Evolutionary conservation across 441 rosid species (phyloP), one percentile per base, ranked within the genome.

Genomic region (Jatropha podagrica): DNA sequence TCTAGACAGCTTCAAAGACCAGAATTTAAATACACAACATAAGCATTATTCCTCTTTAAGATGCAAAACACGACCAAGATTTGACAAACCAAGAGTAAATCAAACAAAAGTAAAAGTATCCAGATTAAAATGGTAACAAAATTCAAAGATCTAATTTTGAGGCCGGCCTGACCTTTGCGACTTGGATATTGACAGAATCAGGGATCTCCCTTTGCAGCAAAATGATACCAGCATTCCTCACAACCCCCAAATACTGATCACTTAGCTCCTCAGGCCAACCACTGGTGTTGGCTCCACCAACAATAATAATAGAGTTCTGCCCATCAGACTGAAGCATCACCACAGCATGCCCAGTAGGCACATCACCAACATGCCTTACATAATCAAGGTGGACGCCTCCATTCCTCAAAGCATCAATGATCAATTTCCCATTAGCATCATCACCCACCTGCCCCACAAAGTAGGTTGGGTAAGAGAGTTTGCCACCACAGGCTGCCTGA

Each of bases 291-390:
- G 98, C 90, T 23, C 99, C 97, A 73, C 98, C 98, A 23, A 93
- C 95, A 69, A 95, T 91, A 49, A 93, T 90, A 63, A 95, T 93
- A 56, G 97, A 93, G 73, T 95, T 95, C 84, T 93, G 91, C 66
- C 99, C 98, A 79, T 88, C 87, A 59, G 90, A 72, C 59, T 87
- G 97, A 73, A 95, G 87, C 99, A 93, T 93, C 84, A 95, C 98
- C 72, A 95, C 96, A 40, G 99, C 96, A 80, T 93, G 93, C 38
- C 99, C 98, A 77, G 99, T 93, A 2, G 98, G 97, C 72, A 80
- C 87, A 63, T 79, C 87, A 55, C 18, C 64, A 76, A 83, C 80
- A 46, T 58, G 68, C 76, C 80, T 85, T 54, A 90, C 81, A 79
- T 87, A 76, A 52, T 90, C 93, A 76, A 90, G 67, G 44, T 67